Base-by-base conservation (phyloP, 768 basidiomycete species). In the Leucosporidium scottii region DNA sequence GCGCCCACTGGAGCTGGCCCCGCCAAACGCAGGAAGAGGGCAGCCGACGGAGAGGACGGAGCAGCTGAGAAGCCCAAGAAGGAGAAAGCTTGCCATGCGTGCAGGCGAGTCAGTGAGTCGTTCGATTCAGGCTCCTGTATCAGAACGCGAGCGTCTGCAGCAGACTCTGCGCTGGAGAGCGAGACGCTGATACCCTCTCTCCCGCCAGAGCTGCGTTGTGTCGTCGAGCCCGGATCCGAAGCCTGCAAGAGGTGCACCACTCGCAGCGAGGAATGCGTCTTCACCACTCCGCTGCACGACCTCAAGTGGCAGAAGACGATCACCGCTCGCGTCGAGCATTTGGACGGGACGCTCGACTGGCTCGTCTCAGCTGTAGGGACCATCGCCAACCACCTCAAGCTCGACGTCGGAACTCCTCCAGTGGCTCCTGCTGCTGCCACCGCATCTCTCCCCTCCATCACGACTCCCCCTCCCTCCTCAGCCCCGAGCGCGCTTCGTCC, bases 271-370 rank as follows among this genome's bases (percentile, higher is more conserved):
- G 57, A 59, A 8, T 59, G 57, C 12, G 9, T n/a, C 4, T 59
- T 59, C 36, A 59, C 36, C 13, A 44, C 39, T 2, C 57, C 57
- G 8, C 57, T 59, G 3, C 57, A 59, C n/a, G 57, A 59, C 36
- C 36, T 39, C 12, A 36, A 59, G 13, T 59, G 57, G 57, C 57
- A 59, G 57, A n/a, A 59, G 27, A 59, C 20, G 10, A 59, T 27
- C 23, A 27, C n/a, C 3, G 57, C 36, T 23, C 34, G 34, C 36
- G n/a, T 59, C 20, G 36, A 39, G 17, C 39, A 20, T 7, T n/a
- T 25, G 13, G 30, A 28, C 8, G n/a, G n/a, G n/a, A n/a, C 23
- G 8, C 57, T 55, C 25, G 27, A 25, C 4, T 55, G 27, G n/a
- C 57, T 59, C 57, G 57, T 59, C 23, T 10, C n/a, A 0, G 8